Base-by-base conservation (phyloP, 2,329 filamentous ascomycete genomes). In the Cytospora piceae region DNA sequence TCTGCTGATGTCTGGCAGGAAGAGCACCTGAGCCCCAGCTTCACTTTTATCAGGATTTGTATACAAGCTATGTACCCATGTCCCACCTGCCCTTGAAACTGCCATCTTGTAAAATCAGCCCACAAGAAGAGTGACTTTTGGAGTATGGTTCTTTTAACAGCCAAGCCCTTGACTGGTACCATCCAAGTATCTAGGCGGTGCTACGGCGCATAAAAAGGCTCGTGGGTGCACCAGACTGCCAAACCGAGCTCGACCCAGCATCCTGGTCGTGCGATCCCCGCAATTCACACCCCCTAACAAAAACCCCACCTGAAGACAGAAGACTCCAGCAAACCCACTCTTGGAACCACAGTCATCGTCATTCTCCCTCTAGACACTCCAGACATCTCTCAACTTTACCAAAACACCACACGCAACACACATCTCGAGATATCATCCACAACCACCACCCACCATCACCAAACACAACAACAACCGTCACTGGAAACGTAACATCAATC, bases 401-500 rank as follows among this genome's bases (percentile, higher is more conserved):
- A 27, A 27, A 37, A 51, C 34, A 46, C 4, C 49, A 63, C 37
- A 29, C n/a, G 14, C 61, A n/a, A n/a, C 24, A 58, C 31, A 53
- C n/a, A 54, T 34, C 29, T 32, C n/a, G 39, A 58, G 4, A 27
- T 52, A 32, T 34, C 39, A 53, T 27, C 31, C 29, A 61, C 11
- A 31, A 39, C 14, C 14, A 52, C 29, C 39, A 17, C 24, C 5
- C 57, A 51, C 31, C 37, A 63, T 20, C 31, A 62, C 22, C 4
- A 54, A 31, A 20, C 39, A 24, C 22, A 20, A 22, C n/a, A 22
- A 3, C n/a, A 49, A 20, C 32, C 11, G 14, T 15, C 11, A 37
- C 34, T 37, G 34, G 2, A 37, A 37, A 4, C 34, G 20, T 17
- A 20, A n/a, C 42, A 1, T 9, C 17, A 1, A n/a, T 4, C 11